phyloP scores from a whole-genome alignment of 805 yeast genomes.

The Danielozyma ontarioensis region DNA sequence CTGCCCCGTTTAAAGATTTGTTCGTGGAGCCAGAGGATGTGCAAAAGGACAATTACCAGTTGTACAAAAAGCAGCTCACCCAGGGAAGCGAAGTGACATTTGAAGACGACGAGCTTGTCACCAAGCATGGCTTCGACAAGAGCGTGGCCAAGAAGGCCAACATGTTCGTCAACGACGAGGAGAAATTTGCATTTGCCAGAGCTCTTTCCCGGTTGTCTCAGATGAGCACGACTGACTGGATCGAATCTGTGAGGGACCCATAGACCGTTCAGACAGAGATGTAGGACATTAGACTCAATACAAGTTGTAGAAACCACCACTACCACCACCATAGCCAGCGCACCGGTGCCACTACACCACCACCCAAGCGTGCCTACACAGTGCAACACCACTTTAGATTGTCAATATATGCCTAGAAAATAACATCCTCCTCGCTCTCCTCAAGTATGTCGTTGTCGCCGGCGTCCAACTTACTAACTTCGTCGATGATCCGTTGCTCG shows the following conservation, averaged over 20 bases:
- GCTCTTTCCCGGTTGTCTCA: conserved; percentile 88
- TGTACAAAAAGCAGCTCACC: conserved; percentile 35
- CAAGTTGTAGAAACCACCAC: too few species aligned
- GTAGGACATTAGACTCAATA: too few species aligned
- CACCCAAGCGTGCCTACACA: too few species aligned
- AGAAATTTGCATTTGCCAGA: conserved; percentile 93
- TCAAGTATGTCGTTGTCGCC: conserved; percentile 25
- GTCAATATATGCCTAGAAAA: conserved; percentile 22
- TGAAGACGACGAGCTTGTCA: conserved; percentile 58
- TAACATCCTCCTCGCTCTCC: conserved; percentile 43
- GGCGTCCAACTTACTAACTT: conserved; percentile 22
- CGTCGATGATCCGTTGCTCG: conserved; percentile 23
- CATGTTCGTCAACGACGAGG: conserved; percentile 90
- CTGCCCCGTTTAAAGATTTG: conserved; percentile 75
- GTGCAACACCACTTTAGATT: too few species aligned
- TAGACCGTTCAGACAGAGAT: too few species aligned
- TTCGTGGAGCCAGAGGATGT: conserved; percentile 78
- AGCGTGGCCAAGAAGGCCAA: conserved; percentile 65
- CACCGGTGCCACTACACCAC: too few species aligned
- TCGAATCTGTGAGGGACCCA: conserved; percentile 35
- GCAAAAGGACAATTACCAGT: conserved; percentile 41
- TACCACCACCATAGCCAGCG: too few species aligned
- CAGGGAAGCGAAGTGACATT: conserved; percentile 35
- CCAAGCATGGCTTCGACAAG: conserved; percentile 72
- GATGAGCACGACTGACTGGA: conserved; percentile 94